Evolutionary conservation across 176 grass and related monocot species (phyloP).

Genomic region (Oryza meyeriana): DNA sequence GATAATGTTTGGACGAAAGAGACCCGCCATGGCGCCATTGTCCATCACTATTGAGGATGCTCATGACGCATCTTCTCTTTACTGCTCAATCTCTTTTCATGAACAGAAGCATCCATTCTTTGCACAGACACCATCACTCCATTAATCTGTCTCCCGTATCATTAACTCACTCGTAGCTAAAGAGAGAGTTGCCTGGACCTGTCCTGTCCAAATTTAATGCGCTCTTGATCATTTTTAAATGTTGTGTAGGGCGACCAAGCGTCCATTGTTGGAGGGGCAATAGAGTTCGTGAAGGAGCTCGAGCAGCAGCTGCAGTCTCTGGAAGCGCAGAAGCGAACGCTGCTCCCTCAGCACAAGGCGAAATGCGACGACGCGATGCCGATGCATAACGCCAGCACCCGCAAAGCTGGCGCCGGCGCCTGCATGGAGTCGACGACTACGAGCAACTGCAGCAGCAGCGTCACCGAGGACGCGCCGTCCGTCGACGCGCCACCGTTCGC

Average conservation of each 20-base stretch:
- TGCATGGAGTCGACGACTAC: conserved; percentile 27
- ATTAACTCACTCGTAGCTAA: not conserved
- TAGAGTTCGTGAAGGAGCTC: conserved; percentile 95
- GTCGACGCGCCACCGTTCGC: conserved; percentile 55
- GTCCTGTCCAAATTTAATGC: conserved; percentile 29
- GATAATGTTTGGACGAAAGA: conserved; percentile 30
- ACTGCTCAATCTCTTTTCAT: not conserved
- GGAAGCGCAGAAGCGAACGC: conserved; percentile 68
- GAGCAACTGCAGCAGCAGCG: conserved; percentile 49
- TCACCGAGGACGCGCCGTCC: conserved; percentile 37
- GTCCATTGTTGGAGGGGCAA: conserved; percentile 86
- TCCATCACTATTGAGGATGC: not conserved
- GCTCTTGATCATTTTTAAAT: not conserved
- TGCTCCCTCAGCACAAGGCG: conserved; percentile 23
- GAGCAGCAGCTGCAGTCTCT: conserved; percentile 91
- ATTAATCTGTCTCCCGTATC: conserved; percentile 43
- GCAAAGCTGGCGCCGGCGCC: not conserved
- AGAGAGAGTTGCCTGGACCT: not conserved
- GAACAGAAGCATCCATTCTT: not conserved
- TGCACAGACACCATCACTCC: conserved; percentile 17
- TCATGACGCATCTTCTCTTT: not conserved
- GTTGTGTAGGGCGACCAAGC: conserved; percentile 89
- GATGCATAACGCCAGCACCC: not conserved
- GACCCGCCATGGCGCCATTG: conserved; percentile 15
- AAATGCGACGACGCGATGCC: not conserved